A percentile compares a stretch with the other conserved stretches of the same genome.
These are phyloP conservation scores for Penicillium roqueforti DNA, from an alignment of 495 filamentous ascomycete genomes.

Conservation along the genomic window DNA sequence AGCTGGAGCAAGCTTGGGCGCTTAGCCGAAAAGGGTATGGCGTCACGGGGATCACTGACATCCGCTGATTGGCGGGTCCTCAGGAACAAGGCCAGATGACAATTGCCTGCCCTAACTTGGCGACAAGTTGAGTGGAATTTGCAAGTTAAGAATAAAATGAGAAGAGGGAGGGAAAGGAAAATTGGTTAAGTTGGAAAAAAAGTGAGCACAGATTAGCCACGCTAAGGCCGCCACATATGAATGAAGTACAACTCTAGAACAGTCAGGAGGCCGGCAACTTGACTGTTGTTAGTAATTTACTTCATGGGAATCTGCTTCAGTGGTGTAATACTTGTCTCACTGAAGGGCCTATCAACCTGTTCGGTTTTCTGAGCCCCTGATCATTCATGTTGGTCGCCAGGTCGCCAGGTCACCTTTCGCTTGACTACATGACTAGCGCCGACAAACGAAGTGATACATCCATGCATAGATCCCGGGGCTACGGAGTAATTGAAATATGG, in stretches of 20 bases:
- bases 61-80: not conserved
- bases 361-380: not conserved
- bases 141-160: not conserved
- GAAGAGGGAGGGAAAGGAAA: not conserved
- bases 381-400: not conserved
- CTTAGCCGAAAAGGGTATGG: conserved; percentile 16
- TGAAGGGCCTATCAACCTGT: not conserved
- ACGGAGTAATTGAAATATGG: not conserved
- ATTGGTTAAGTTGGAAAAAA: not conserved
- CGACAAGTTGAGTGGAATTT: not conserved
- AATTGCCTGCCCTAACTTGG: conserved; percentile 1
- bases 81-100: conserved; percentile 4
- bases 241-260: not conserved
- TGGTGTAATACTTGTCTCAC: not conserved
- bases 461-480: not conserved
- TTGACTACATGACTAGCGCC: not conserved
- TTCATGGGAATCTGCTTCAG: not conserved
- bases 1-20: conserved; percentile 25
- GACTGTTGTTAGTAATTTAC: not conserved
- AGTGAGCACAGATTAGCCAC: not conserved
- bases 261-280: not conserved
- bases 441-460: not conserved
- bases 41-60: conserved; percentile 6
- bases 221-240: not conserved
- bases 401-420: too few species aligned